These are phyloP conservation scores for Cryptococcus sp. DNA, from an alignment of 1,284 basidiomycete genomes.

Conservation along the genomic window DNA sequence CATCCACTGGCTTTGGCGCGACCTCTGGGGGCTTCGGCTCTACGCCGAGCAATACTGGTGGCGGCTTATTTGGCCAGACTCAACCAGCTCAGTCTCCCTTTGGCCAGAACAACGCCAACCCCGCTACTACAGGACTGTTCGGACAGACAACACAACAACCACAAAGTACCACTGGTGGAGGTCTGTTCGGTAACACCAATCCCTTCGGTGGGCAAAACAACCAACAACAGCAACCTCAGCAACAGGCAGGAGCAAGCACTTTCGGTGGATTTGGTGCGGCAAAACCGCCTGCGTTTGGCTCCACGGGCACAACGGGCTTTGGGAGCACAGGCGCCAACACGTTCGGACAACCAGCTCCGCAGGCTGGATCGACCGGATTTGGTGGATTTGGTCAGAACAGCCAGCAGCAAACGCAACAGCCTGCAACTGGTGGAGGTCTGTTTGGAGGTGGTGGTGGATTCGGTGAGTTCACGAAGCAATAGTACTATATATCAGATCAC, in stretches of 20 bases:
- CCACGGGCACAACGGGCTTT: constrained; percentile 33
- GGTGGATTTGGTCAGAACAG: constrained; percentile 55
- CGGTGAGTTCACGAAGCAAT: constrained; percentile 10
- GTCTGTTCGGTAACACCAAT: constrained; percentile 55
- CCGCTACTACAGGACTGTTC: constrained; percentile 49
- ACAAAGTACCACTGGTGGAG: constrained; percentile 19
- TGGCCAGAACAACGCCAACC: constrained; percentile 17
- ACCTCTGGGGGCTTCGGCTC: constrained; percentile 14
- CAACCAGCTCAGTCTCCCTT: constrained; percentile 23
- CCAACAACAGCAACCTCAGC: constrained; percentile 37
- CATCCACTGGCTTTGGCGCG: constrained; percentile 55
- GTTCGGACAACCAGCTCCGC: constrained; percentile 43
- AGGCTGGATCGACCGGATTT: constrained; percentile 21
- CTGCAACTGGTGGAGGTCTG: constrained; percentile 37
- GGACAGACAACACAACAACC: constrained; percentile 38
- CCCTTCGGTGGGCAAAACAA: constrained; percentile 16
- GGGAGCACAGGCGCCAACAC: constrained; percentile 31
- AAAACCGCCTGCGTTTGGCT: constrained; percentile 46
- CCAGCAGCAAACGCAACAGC: constrained; percentile 30
- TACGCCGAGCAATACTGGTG: constrained; percentile 28
- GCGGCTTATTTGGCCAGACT: constrained; percentile 45
- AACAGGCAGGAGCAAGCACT: constrained; percentile 43
- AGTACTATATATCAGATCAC: not conserved
- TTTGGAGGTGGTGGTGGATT: constrained; percentile 50
- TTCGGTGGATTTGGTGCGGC: constrained; percentile 47